Base-by-base conservation (phyloP, 192 early-diverging fungal species). In the Coemansia sp. region DNA sequence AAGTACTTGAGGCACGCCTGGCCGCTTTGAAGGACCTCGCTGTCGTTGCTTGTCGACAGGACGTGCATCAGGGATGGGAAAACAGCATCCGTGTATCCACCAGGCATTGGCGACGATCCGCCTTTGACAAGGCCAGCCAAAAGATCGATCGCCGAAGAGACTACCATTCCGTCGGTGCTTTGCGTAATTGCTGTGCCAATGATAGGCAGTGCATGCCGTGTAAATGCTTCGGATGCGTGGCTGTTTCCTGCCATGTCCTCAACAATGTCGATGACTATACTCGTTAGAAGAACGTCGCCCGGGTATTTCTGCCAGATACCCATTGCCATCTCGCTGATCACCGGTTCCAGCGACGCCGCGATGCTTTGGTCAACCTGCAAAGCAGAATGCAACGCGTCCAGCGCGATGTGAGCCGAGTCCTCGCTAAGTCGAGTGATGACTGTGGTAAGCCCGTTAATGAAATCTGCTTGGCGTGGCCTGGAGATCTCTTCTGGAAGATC, bases 11-110 rank as follows among this genome's bases (percentile, higher is more conserved):
- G 74, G 30, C 90, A 93, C 34, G 91, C 83, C 77, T 95, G 89
- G 6, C 92, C 92, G 62, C 89, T 95, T 72, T 97, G 96, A 38
- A 96, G 78, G 42, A 96, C 85, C 38, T 87, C 85, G 53, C 75
- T 80, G 64, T 98, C 92, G 37, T 86, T 87, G 15, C 83, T 82
- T 7, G 69, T 74, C 56, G 86, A 79, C 48, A 94, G 68, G 10
- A 92, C 81, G 37, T 83, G 84, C 79, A 98, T 91, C 34, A 98
- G 75, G 20, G 73, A 70, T 7, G 92, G 92, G 70, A 95, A 97
- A 45, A 97, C 82, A 38, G 88, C 81, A 15, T 89, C 76, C 1
- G 88, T 82, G 48, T 90, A 92, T 40, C 82, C 82, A 0, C 67
- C 52, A 7, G 94, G 91, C 44, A 95, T 70, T 11, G 93, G 91